phyloP scores from a whole-genome alignment of 208 protist species.

The Trypanosoma conorhini region DNA sequence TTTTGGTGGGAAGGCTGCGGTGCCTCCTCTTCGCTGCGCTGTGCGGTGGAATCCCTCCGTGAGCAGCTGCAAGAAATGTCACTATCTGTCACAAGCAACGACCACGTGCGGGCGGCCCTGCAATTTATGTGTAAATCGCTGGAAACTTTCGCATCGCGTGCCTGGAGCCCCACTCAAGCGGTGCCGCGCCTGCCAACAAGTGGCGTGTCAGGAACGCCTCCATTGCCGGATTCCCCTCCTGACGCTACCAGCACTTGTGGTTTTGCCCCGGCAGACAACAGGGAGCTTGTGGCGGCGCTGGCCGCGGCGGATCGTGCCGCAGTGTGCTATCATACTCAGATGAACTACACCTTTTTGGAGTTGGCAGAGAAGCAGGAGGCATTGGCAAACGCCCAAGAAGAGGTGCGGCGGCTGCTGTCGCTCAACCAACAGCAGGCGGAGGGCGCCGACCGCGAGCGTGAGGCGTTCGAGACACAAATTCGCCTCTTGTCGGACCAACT shows the following conservation, averaged over 20 bases:
- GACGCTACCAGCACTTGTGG: background rate
- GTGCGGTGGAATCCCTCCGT: slow-evolving; percentile 22
- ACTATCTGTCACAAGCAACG: slow-evolving; percentile 31
- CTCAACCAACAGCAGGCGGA: slow-evolving; percentile 41
- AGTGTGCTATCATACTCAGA: slow-evolving; percentile 69
- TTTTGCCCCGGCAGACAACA: slow-evolving; percentile 9
- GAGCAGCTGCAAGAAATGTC: slow-evolving; percentile 36
- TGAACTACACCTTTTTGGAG: slow-evolving; percentile 56
- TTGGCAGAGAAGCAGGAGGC: slow-evolving; percentile 59
- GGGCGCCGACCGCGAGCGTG: slow-evolving; percentile 48
- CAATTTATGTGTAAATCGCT: slow-evolving; percentile 33
- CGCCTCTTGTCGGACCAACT: slow-evolving; percentile 71
- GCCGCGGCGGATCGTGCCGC: slow-evolving; percentile 69
- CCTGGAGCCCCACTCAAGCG: background rate
- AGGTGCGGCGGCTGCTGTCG: slow-evolving; percentile 36
- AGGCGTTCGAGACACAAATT: slow-evolving; percentile 71
- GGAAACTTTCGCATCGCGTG: slow-evolving; percentile 1
- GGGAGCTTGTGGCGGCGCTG: slow-evolving; percentile 57
- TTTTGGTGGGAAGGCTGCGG: slow-evolving; percentile 73
- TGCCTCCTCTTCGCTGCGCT: slow-evolving; percentile 26
- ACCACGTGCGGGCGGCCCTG: slow-evolving; percentile 45
- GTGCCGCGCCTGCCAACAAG: background rate
- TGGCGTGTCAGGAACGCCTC: background rate
- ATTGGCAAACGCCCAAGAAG: slow-evolving; percentile 33
- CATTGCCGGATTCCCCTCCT: background rate